Conservation (phyloP, 495 filamentous ascomycete species). For the Penicillium waksmanii region DNA sequence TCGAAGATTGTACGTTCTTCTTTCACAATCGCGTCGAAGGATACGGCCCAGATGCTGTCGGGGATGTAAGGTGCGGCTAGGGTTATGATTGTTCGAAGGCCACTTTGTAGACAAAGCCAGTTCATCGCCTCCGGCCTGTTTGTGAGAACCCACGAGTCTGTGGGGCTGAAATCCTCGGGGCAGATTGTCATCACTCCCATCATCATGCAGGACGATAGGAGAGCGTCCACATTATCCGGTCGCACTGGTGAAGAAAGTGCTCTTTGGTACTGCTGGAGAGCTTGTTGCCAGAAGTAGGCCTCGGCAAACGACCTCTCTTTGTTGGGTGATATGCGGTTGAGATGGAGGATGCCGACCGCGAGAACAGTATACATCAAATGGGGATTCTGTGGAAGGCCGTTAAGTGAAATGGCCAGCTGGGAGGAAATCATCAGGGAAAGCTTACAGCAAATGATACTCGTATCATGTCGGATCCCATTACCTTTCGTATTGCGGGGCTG, state of each 20-base stretch:
- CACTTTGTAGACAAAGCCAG: slow-evolving; percentile 48
- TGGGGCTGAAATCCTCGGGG: slow-evolving; percentile 35
- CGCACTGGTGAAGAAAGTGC: slow-evolving; percentile 29
- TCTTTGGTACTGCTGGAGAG: slow-evolving; percentile 36
- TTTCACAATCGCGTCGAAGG: slow-evolving; percentile 34
- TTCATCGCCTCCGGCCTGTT: slow-evolving; percentile 39
- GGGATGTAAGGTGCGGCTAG: slow-evolving; percentile 33
- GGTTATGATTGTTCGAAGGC: slow-evolving; percentile 37
- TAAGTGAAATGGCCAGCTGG: slow-evolving; percentile 8
- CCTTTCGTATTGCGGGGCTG: slow-evolving; percentile 30
- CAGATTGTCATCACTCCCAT: slow-evolving; percentile 44
- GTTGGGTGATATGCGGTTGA: slow-evolving; percentile 36
- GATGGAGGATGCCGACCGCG: slow-evolving; percentile 43
- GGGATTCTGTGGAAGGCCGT: slow-evolving; percentile 31
- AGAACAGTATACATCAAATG: slow-evolving; percentile 50
- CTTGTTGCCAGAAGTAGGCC: slow-evolving; percentile 45
- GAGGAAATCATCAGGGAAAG: not conserved
- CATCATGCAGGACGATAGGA: slow-evolving; percentile 46
- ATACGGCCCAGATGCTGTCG: slow-evolving; percentile 38
- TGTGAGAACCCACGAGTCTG: slow-evolving; percentile 49
- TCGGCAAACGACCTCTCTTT: slow-evolving; percentile 37
- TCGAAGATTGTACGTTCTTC: slow-evolving; percentile 27
- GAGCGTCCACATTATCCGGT: slow-evolving; percentile 36
- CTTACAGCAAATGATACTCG: slow-evolving; percentile 44
- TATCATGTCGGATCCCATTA: slow-evolving; percentile 45